A percentile compares a stretch with the other conserved stretches of the same genome.
phyloP scores from a whole-genome alignment of 352 stramenopile species.

The Globisporangium canariense region DNA sequence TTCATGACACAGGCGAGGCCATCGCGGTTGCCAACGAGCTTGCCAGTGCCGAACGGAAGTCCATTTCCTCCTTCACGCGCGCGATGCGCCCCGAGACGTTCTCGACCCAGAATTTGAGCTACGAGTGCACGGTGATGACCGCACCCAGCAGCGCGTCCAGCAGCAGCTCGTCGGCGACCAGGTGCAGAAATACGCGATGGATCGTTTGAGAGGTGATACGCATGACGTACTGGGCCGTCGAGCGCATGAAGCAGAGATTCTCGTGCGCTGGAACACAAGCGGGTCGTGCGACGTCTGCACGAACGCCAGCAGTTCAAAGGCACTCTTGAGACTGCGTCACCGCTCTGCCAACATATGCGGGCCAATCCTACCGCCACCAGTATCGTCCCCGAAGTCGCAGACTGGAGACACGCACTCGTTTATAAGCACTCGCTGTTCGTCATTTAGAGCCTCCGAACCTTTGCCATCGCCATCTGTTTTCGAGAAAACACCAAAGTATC shows the following conservation, averaged over 20 bases:
- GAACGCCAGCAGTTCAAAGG: constrained; percentile 24
- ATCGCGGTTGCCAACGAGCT: constrained; percentile 15
- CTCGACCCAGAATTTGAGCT: constrained; percentile 17
- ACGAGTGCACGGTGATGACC: constrained; percentile 6
- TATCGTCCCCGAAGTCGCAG: constrained; percentile 10
- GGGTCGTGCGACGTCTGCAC: constrained; percentile 10
- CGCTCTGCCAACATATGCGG: constrained; percentile 1
- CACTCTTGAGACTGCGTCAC: constrained; percentile 12
- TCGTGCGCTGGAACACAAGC: constrained; percentile 6
- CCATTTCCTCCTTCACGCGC: constrained; percentile 19
- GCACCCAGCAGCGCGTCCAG: constrained; percentile 6
- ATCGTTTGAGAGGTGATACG: constrained; percentile 16
- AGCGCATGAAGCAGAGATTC: constrained; percentile 10
- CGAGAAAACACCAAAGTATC: constrained; percentile 5
- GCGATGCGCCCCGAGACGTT: constrained; percentile 1
- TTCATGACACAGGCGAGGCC: constrained; percentile 16
- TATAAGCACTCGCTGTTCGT: constrained; percentile 2
- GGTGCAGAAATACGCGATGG: constrained; percentile 17
- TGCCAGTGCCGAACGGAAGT: constrained; percentile 11
- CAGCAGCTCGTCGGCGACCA: constrained; percentile 2
- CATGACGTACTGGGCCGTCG: constrained; percentile 19
- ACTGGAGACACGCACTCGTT: background rate
- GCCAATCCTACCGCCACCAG: background rate
- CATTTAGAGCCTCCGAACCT: background rate
- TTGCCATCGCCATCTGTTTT: background rate